Evolutionary conservation across 257 asterid genomes (phyloP), one percentile per base, ranked within the genome.

Genomic region (Petunia secreta): DNA sequence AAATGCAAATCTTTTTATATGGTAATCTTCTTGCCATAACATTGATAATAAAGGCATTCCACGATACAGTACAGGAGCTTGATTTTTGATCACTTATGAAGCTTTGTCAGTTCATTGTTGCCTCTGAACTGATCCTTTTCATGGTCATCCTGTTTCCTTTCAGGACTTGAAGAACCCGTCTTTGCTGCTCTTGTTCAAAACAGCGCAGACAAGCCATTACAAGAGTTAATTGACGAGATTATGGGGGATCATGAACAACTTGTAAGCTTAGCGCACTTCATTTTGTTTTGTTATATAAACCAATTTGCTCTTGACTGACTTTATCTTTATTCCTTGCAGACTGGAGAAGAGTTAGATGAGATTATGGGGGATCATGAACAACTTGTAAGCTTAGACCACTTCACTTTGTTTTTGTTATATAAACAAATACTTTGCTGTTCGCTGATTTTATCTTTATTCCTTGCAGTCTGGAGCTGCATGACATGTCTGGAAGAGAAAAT

Each of bases 161-260:
- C 83, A 95, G 99, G 97, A 63, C 75, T 93, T 83, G 93, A 92
- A 57, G 85, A 90, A 66, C 92, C 98, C 0, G 90, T 82, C 3
- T 95, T 95, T 55, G 98, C 98, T 8, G 98, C 98, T 79, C 88
- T 95, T 39, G 99, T 95, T 78, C 97, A 94, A 1, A 85, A 90
- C 41, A 93, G 96, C 84, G 97, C 96, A 1, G 95, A 91, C 81
- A 95, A 91, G 83, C 93, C 91, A 77, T 40, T 95, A 13, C 66
- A 89, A 65, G 97, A 95, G 90, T 78, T 93, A 84, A 91, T 93
- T 82, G 97, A 91, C 14, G 98, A 95, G 91, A 89, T 95, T 68
- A 93, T 89, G 97, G 97, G 96, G 10, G 98, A 95, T 87, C 97
- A 93, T 85, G 97, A 93, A 83, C 85, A 87, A 95, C 88, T 95